These are phyloP conservation scores for Gillenia trifoliata DNA, from an alignment of 306 rosid species.

Conservation along the genomic window DNA sequence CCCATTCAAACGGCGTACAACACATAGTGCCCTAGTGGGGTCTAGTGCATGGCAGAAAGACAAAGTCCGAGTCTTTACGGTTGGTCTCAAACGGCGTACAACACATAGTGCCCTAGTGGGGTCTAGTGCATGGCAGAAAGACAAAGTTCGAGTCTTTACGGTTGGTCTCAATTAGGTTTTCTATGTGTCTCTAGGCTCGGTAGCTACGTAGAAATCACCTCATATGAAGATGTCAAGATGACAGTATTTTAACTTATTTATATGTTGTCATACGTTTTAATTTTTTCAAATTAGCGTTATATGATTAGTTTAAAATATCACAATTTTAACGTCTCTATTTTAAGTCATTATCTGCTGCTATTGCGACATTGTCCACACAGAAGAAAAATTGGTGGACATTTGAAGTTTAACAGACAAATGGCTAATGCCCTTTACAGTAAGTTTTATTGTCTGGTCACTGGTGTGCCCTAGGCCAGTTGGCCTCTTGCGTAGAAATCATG, in stretches of 20 bases:
- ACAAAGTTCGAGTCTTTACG: not conserved
- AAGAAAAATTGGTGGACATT: not conserved
- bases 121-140: not conserved
- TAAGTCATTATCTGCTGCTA: not conserved
- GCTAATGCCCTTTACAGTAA: not conserved
- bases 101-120: not conserved
- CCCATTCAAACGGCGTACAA: slow-evolving; percentile 7
- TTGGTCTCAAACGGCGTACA: not conserved
- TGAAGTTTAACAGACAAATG: not conserved
- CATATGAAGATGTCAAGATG: not conserved
- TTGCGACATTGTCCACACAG: not conserved
- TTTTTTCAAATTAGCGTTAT: too few relatives aligned
- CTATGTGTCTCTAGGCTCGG: not conserved
- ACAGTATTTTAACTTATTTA: too few relatives aligned
- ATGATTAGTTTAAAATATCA: too few relatives aligned
- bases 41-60: not conserved
- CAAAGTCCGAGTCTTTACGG: not conserved
- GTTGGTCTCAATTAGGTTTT: not conserved
- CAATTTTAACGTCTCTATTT: rapidly evolving
- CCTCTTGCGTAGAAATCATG: not conserved
- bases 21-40: not conserved
- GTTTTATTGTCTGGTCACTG: not conserved
- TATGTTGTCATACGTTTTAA: too few relatives aligned
- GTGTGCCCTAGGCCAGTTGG: not conserved
- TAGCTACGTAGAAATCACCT: not conserved